A percentile compares a stretch with the other conserved stretches of the same genome.
Conservation (phyloP, 345 rosid species). For the Salix arbutifolia region DNA sequence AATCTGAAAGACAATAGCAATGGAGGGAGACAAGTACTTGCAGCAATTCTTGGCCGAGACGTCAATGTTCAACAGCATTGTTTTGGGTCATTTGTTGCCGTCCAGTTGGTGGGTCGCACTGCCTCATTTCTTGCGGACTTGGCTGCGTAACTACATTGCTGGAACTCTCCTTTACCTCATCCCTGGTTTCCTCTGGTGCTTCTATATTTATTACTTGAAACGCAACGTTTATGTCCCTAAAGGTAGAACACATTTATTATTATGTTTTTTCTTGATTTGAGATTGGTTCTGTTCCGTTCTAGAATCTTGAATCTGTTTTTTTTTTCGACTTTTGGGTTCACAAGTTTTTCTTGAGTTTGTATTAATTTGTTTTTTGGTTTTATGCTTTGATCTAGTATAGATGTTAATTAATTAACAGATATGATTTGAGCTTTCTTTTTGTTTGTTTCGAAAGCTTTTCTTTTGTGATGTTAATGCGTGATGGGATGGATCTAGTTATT, state of each 20-base stretch:
- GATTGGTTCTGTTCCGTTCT: not conserved
- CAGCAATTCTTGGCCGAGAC: slow-evolving; percentile 40
- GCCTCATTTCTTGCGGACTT: slow-evolving; percentile 71
- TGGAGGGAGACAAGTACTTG: slow-evolving; percentile 4
- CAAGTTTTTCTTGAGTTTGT: not conserved
- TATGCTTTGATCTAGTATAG: not conserved
- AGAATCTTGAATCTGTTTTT: not conserved
- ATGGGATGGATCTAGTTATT: not conserved
- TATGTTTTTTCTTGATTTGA: not conserved
- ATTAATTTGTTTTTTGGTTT: not conserved
- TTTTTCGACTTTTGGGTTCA: not conserved
- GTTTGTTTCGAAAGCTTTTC: not conserved
- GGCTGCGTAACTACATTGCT: slow-evolving; percentile 87
- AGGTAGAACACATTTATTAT: slow-evolving; percentile 34
- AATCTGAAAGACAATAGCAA: not conserved
- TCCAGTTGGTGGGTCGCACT: slow-evolving; percentile 51
- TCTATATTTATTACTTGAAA: slow-evolving; percentile 76
- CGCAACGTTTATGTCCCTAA: slow-evolving; percentile 72
- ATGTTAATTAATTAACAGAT: not conserved
- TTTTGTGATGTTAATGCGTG: not conserved
- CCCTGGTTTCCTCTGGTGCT: slow-evolving; percentile 88
- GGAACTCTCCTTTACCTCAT: slow-evolving; percentile 64
- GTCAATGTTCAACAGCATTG: slow-evolving; percentile 60
- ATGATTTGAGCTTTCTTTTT: not conserved
- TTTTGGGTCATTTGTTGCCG: slow-evolving; percentile 58